Evolutionary conservation across 23 red algal genomes (phyloP).

Genomic region (Chondrus crispus): DNA sequence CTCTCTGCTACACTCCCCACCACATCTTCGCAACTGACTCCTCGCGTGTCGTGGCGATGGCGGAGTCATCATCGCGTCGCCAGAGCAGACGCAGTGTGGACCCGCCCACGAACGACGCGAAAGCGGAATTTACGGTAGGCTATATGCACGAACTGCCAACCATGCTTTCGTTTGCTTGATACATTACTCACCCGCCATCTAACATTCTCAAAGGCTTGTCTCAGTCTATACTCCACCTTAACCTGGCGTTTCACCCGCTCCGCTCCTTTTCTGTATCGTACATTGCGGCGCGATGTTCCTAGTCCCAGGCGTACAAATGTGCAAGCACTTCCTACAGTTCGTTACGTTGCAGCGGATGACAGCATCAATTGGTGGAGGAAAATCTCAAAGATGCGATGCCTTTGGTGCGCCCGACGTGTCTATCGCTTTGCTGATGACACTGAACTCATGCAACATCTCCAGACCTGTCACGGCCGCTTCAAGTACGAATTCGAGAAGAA

Average conservation of each 20-base stretch:
- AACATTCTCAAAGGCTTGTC: background rate
- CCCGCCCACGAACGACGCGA: background rate
- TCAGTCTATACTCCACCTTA: background rate
- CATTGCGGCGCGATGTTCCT: background rate
- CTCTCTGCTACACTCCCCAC: too few species aligned
- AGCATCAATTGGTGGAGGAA: background rate
- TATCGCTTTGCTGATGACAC: slow-evolving; percentile 24
- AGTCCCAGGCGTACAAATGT: background rate
- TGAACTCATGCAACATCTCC: slow-evolving; percentile 25
- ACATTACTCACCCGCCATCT: background rate
- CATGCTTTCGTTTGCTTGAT: background rate
- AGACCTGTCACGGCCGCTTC: slow-evolving; percentile 31
- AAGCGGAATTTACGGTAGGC: background rate
- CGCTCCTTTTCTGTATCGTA: slow-evolving; percentile 38
- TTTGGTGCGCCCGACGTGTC: slow-evolving; percentile 28
- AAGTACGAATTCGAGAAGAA: too few species aligned
- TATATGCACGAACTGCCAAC: background rate
- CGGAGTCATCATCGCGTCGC: too few species aligned
- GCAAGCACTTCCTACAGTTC: background rate
- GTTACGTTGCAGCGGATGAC: background rate
- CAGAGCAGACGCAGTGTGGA: too few species aligned
- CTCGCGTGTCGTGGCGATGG: too few species aligned
- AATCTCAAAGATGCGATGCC: slow-evolving; percentile 9
- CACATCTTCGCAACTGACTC: too few species aligned
- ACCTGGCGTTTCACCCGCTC: background rate